Base-by-base conservation (phyloP, 1,139 yeast genomes). In the Taphrina flavorubra region DNA sequence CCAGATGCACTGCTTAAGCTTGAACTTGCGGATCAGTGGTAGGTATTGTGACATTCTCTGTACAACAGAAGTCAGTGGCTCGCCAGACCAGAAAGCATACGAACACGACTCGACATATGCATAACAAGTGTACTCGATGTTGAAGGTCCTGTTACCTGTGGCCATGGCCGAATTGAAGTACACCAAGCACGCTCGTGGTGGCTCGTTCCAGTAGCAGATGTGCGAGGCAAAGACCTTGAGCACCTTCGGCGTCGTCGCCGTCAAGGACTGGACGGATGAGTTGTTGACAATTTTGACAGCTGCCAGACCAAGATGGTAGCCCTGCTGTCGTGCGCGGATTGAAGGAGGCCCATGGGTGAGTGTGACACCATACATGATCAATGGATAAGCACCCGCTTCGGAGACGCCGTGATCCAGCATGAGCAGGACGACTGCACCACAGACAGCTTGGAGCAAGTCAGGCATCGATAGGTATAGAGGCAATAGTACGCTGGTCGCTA, bases 201-300 rank as follows among this genome's bases (percentile, higher is more conserved):
- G 62, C 55, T 64, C 62, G 39, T 64, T 64, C 68, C 68, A 64
- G 37, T 37, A 55, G 37, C 62, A 46, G 1, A 64, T 46, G 31
- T 64, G 68, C 10, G 68, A 64, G 10, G 68, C 61, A 47, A 64
- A 64, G 10, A 64, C 68, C 56, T 64, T 64, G 56, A 53, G 59
- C 18, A 56, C 62, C 18, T 55, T 55, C 11, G 62, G 56, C 11
- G 61, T 57, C 18, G 62, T 56, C 7, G 68, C 44, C 3, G 55
- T 34, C 36, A 55, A 34, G 6, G 56, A 14, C n/a, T 16, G 20
- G 3, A 56, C 56, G 13, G 68, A 51, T 6, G 51, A 8, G 34
- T 56, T 53, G 49, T 64, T 49, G 16, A 64, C 56, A 39, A 64
- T 46, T 34, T 56, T 55, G 16, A 64, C 62, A 13, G 68, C 59